phyloP scores from a whole-genome alignment of 257 asterid genomes.

The Jacaranda mimosifolia region DNA sequence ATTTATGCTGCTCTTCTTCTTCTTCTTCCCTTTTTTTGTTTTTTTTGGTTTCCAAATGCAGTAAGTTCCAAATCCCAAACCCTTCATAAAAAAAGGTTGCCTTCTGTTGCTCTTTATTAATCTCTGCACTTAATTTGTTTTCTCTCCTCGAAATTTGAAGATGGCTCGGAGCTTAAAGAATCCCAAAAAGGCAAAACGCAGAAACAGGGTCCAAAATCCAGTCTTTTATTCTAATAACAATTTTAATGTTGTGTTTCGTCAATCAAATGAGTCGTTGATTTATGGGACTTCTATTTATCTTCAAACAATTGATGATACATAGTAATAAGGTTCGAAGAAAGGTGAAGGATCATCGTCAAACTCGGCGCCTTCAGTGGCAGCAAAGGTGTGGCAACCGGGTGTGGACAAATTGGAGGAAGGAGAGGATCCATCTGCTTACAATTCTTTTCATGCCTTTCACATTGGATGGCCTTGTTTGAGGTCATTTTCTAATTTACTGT shows the following conservation, averaged over 20 bases:
- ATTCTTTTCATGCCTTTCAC: conserved; percentile 81
- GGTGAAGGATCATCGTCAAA: conserved; percentile 72
- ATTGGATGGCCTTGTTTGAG: conserved; percentile 96
- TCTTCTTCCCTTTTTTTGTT: not conserved
- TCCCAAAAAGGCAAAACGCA: conserved; percentile 74
- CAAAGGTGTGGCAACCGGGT: conserved; percentile 94
- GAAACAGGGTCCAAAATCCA: conserved; percentile 58
- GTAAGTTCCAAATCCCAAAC: conserved; percentile 48
- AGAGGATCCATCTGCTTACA: conserved; percentile 90
- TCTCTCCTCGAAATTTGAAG: conserved; percentile 11
- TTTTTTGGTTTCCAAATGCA: not conserved
- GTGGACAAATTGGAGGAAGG: conserved; percentile 89
- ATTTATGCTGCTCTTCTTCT: not conserved
- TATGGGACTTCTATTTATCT: not conserved
- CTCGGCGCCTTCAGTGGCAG: conserved; percentile 52
- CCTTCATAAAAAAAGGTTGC: conserved; percentile 23
- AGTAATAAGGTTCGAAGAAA: conserved; percentile 55
- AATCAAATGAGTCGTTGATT: not conserved
- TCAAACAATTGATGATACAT: not conserved
- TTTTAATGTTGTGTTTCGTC: not conserved
- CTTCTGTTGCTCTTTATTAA: not conserved
- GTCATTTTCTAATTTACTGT: conserved; percentile 35
- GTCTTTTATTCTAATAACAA: not conserved
- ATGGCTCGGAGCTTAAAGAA: conserved; percentile 85
- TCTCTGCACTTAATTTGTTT: not conserved